Percentiles rank a stretch among this genome's conserved stretches.
Evolutionary conservation across 257 asterid species (phyloP).

Genomic region (Solanum tarijense): DNA sequence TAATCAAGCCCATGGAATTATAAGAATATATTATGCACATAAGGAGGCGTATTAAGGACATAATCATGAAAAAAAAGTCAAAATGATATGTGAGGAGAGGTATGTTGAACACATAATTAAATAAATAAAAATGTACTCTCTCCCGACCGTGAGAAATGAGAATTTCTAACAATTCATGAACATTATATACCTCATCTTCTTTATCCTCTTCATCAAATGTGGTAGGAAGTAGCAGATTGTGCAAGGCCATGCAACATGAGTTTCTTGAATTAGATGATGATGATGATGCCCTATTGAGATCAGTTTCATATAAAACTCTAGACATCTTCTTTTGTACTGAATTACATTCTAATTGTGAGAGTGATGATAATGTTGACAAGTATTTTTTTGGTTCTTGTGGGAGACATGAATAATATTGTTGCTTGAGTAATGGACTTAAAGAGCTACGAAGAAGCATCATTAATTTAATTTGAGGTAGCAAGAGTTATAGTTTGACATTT

Average conservation of each 20-base stretch:
- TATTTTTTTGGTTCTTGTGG: slow-evolving; percentile 8
- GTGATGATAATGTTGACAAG: slow-evolving; percentile 1
- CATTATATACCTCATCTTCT: not conserved
- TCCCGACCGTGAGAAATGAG: not conserved
- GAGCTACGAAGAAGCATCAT: slow-evolving; percentile 34
- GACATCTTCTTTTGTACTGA: not conserved
- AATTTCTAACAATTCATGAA: not conserved
- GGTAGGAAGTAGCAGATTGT: not conserved
- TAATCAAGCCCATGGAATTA: not conserved
- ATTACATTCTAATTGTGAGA: not conserved
- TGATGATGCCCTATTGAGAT: not conserved
- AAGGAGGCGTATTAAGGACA: not conserved
- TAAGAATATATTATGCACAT: not conserved
- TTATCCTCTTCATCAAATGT: not conserved
- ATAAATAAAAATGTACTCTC: not conserved
- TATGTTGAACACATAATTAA: not conserved
- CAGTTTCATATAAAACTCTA: slow-evolving; percentile 2
- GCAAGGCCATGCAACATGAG: slow-evolving; percentile 16
- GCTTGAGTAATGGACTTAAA: slow-evolving; percentile 22
- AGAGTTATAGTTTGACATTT: not conserved
- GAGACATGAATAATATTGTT: not conserved
- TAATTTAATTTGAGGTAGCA: not conserved
- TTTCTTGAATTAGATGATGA: not conserved
- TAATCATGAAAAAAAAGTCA: not conserved
- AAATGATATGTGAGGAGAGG: not conserved